These are phyloP conservation scores for Cystofilobasidium bisporidii DNA, from an alignment of 768 basidiomycete species.

Conservation along the genomic window DNA sequence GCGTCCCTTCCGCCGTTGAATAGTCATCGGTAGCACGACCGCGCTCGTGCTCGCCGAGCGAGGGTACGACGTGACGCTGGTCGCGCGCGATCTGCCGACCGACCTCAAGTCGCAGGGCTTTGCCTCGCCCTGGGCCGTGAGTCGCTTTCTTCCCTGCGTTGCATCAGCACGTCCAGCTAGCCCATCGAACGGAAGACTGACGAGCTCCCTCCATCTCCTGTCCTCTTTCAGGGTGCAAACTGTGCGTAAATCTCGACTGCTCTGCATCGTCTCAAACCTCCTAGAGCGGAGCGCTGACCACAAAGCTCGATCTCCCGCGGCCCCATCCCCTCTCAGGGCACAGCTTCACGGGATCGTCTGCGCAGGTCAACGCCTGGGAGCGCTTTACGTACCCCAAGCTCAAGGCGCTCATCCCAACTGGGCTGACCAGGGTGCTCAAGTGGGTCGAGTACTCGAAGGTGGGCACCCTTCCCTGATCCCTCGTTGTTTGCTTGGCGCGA, in stretches of 20 bases:
- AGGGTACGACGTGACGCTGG: constrained; percentile 24
- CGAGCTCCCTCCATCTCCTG: background rate
- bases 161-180: background rate
- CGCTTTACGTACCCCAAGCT: background rate
- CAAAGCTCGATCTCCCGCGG: too few species aligned
- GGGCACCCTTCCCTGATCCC: too few species aligned
- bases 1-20: too few species aligned
- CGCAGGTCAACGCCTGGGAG: background rate
- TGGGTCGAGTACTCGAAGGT: constrained; percentile 2
- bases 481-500: too few species aligned
- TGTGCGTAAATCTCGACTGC: too few species aligned
- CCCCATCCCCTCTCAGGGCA: too few species aligned
- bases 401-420: background rate
- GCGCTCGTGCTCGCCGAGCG: constrained; percentile 20
- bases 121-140: background rate
- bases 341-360: background rate
- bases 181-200: background rate
- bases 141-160: background rate
- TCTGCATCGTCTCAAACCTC: too few species aligned
- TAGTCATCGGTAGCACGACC: constrained; percentile 17
- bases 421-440: background rate
- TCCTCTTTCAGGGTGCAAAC: background rate
- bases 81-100: constrained; percentile 22
- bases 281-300: too few species aligned
- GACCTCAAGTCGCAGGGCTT: constrained; percentile 14